Percentiles rank a stretch among this genome's conserved stretches.
Evolutionary conservation across 768 basidiomycete species (phyloP).

Genomic region (Podaxis sp.): DNA sequence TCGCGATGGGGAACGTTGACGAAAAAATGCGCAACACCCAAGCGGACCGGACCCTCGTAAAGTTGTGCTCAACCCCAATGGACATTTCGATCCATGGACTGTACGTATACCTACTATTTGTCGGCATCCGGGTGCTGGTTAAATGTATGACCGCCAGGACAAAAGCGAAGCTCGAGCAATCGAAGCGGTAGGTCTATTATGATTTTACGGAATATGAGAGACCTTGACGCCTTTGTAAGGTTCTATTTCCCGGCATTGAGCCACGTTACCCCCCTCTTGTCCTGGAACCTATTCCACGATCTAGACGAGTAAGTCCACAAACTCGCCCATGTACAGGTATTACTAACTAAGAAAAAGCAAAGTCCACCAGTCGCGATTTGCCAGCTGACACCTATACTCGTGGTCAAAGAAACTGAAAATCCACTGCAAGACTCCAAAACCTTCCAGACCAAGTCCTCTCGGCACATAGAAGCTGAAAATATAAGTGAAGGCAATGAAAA

Average conservation of each 20-base stretch:
- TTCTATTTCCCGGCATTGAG: background rate
- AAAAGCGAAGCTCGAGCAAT: background rate
- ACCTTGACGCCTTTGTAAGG: background rate
- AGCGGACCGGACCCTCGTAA: background rate
- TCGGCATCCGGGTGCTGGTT: background rate
- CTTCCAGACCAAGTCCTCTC: too few relatives aligned
- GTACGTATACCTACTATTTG: background rate
- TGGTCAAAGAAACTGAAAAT: background rate
- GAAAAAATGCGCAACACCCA: background rate
- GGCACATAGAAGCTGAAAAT: background rate
- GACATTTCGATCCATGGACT: conserved; percentile 7
- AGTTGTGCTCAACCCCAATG: background rate
- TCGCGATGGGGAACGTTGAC: background rate
- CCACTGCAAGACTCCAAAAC: background rate
- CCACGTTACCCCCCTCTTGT: background rate
- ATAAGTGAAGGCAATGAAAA: background rate
- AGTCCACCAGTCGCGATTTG: background rate
- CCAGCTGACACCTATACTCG: background rate
- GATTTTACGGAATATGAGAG: too few relatives aligned
- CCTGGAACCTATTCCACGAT: background rate
- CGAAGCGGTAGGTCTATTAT: background rate
- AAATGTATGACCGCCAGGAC: background rate
- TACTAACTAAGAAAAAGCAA: background rate
- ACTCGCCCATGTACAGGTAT: background rate
- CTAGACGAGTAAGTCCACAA: background rate